Base-by-base conservation (phyloP, 352 stramenopile species). In the Phytophthora hibernalis region DNA sequence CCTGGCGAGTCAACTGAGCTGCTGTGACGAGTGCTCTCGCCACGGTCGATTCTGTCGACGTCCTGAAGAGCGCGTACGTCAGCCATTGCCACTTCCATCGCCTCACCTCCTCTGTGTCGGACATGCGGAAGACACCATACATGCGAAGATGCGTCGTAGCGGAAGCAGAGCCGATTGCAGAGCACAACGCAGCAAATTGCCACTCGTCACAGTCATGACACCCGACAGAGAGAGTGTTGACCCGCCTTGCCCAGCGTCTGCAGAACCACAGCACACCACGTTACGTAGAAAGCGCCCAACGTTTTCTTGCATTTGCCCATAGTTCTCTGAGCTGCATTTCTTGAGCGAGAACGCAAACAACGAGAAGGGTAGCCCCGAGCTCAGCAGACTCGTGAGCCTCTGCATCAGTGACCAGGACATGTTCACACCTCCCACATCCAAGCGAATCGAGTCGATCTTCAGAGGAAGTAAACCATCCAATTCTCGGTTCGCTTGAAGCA, bases 1-100 rank as follows among this genome's bases (percentile, higher is more conserved):
- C 61, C 15, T 54, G 35, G 6, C 35, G 49, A 11, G 65, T 67
- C 15, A 78, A 15, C 3, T 64, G 55, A 11, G 63, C 57, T 38
- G 64, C 57, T 37, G 70, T 65, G 20, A 78, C 52, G 12, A 68
- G 50, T 0, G 60, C 38, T 51, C 58, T 66, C 11, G 45, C 47
- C 7, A 79, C 50, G 3, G 44, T 54, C 10, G 66, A 72, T 3
- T 37, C 15, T 18, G 70, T 52, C 3, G 56, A 44, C 11, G 54
- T 56, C 22, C 67, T 74, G 35, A 76, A 79, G 13, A 79, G 28
- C 4, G 71, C 71, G 49, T 79, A 79, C 24, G 62, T 38, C 3
- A 79, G 51, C 67, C 71, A 79, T 28, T 60, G 54, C 71, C 71
- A 79, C 24, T 79, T 79, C 61, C 66, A 78, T 15, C 42, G 56